phyloP scores from a whole-genome alignment of 345 rosid species.

The Toxicodendron radicans region DNA sequence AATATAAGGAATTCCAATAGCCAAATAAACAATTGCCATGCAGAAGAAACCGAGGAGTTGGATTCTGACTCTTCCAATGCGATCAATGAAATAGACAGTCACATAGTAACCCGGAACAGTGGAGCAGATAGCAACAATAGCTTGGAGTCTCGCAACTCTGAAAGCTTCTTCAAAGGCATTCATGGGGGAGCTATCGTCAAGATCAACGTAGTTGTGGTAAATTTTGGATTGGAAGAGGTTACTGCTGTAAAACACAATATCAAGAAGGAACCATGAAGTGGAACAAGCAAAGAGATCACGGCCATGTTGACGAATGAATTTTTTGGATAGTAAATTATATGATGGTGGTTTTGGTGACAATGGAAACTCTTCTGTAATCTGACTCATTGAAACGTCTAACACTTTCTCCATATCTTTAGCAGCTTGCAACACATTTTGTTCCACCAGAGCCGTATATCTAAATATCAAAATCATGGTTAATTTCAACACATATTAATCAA shows the following conservation, averaged over 20 bases:
- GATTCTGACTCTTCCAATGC: conserved; percentile 57
- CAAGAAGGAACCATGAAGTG: conserved; percentile 63
- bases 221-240: conserved; percentile 66
- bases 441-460: too few relatives aligned
- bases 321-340: conserved; percentile 53
- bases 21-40: conserved; percentile 61
- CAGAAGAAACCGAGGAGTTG: conserved; percentile 62
- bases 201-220: conserved; percentile 25
- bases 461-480: too few relatives aligned
- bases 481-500: too few relatives aligned
- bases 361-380: conserved; percentile 45
- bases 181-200: not conserved
- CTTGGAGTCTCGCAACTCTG: conserved; percentile 44
- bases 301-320: conserved; percentile 65
- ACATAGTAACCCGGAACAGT: conserved; percentile 79
- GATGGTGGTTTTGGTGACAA: conserved; percentile 27
- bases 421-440: too few relatives aligned
- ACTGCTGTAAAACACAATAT: conserved; percentile 62
- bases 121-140: conserved; percentile 45
- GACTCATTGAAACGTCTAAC: conserved; percentile 45
- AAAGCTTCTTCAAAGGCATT: conserved; percentile 47
- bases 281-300: conserved; percentile 62
- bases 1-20: conserved; percentile 45
- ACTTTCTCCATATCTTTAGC: conserved; percentile 60
- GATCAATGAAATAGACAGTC: conserved; percentile 62